Evolutionary conservation across 805 yeast species (phyloP), one percentile per base, ranked within the genome.

Genomic region (Lachancea waltii): DNA sequence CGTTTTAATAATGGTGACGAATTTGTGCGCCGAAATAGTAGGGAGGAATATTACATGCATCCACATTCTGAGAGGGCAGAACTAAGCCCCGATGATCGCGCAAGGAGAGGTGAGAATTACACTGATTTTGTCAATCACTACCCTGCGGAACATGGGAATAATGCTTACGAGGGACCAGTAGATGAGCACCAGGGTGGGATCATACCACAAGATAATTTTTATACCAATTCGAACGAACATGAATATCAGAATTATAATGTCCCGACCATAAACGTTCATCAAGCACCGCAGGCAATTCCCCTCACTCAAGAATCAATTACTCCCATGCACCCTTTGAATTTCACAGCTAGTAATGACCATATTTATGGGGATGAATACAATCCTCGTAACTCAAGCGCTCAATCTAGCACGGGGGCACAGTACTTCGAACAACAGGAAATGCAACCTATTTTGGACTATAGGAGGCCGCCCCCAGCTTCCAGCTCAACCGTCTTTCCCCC

Each of bases 201-300:
- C n/a, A n/a, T n/a, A n/a, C n/a, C n/a, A n/a, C n/a, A n/a, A n/a
- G n/a, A n/a, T n/a, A n/a, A n/a, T n/a, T n/a, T n/a, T n/a, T n/a
- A n/a, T n/a, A n/a, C n/a, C n/a, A n/a, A n/a, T n/a, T n/a, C n/a
- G n/a, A n/a, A n/a, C n/a, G n/a, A 19, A 11, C 29, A 20, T 7
- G 16, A 22, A 8, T 5, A 18, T 7, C 38, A 33, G 21, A 30
- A 11, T 10, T 43, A 36, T 39, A 50, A 44, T 24, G 40, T 52
- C 23, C 60, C 62, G 4, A 39, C 48, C 4, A 54, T 56, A 28
- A 55, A 56, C 34, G 50, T 57, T 6, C 43, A 52, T 19, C 58
- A 53, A 32, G 48, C 48, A 13, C 43, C 59, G 5, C 48, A 50
- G 35, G 27, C 45, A 7, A 42, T 35, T 22, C 41, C 38, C 18